A percentile compares a stretch with the other conserved stretches of the same genome.
Conservation (phyloP, 306 rosid species). For the Lagenaria siceraria region DNA sequence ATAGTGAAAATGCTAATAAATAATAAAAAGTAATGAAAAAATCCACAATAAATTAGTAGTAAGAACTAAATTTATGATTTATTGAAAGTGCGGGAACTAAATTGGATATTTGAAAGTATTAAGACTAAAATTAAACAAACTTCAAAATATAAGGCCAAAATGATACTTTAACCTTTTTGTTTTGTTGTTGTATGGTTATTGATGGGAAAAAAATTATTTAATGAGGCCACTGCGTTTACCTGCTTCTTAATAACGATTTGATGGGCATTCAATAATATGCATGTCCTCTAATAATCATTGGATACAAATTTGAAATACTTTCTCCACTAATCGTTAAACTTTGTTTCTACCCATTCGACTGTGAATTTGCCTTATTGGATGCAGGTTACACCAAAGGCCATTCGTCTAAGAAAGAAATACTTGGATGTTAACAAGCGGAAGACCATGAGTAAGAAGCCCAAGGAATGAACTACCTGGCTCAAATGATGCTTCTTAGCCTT, state of each 20-base stretch:
- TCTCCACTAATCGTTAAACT: not conserved
- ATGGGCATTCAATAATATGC: not conserved
- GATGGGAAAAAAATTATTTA: not conserved
- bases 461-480: constrained; percentile 35
- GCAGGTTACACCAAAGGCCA: constrained; percentile 89
- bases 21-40: no score
- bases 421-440: constrained; percentile 86
- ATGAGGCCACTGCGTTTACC: not conserved
- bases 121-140: no score
- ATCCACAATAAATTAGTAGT: no score
- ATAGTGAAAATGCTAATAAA: no score
- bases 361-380: not conserved
- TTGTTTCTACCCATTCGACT: not conserved
- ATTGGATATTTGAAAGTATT: no score
- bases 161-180: no score
- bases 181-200: not conserved
- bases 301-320: not conserved
- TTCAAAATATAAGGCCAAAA: no score
- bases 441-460: constrained; percentile 63
- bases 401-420: constrained; percentile 80
- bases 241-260: not conserved
- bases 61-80: no score
- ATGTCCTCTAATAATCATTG: not conserved
- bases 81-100: no score
- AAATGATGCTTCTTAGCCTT: not conserved